These are phyloP conservation scores for Aurifilum marmelostoma DNA, from an alignment of 2,329 filamentous ascomycete species.

Conservation along the genomic window DNA sequence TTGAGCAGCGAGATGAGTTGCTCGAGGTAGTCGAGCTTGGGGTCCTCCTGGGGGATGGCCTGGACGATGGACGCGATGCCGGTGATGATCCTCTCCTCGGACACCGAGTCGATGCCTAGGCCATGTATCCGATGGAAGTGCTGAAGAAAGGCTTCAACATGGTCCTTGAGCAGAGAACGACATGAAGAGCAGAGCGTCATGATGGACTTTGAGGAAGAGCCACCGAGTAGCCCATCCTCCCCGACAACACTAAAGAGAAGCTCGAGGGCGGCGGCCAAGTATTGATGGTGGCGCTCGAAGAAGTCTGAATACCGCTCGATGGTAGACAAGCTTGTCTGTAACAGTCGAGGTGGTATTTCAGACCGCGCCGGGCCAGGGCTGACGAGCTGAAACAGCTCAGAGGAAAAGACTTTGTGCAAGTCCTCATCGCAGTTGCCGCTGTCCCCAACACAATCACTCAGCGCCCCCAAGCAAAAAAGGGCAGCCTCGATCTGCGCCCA, in stretches of 20 bases:
- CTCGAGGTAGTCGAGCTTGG: slow-evolving; percentile 57
- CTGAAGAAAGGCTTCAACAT: slow-evolving; percentile 69
- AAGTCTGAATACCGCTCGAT: slow-evolving; percentile 77
- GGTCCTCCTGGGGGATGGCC: slow-evolving; percentile 62
- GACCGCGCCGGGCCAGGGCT: slow-evolving; percentile 46
- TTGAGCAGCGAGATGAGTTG: slow-evolving; percentile 65
- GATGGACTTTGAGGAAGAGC: slow-evolving; percentile 76
- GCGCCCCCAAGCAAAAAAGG: slow-evolving; percentile 65
- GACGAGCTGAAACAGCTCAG: slow-evolving; percentile 60
- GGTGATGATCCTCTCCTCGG: slow-evolving; percentile 73
- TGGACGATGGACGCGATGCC: slow-evolving; percentile 78
- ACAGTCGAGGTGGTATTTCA: slow-evolving; percentile 63
- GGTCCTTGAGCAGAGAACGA: slow-evolving; percentile 66
- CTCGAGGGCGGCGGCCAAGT: slow-evolving; percentile 71
- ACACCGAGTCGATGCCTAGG: slow-evolving; percentile 61
- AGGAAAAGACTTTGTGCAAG: slow-evolving; percentile 64
- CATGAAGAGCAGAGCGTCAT: slow-evolving; percentile 76
- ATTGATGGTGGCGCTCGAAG: slow-evolving; percentile 70
- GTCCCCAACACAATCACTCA: slow-evolving; percentile 68
- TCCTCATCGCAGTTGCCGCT: slow-evolving; percentile 60
- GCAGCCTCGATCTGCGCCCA: slow-evolving; percentile 66
- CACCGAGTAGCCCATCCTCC: slow-evolving; percentile 59
- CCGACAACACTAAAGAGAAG: slow-evolving; percentile 73
- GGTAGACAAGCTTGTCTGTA: slow-evolving; percentile 69
- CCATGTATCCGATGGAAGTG: slow-evolving; percentile 62